phyloP scores from a whole-genome alignment of 2,329 filamentous ascomycete species.

The Byssochlamys sp. region DNA sequence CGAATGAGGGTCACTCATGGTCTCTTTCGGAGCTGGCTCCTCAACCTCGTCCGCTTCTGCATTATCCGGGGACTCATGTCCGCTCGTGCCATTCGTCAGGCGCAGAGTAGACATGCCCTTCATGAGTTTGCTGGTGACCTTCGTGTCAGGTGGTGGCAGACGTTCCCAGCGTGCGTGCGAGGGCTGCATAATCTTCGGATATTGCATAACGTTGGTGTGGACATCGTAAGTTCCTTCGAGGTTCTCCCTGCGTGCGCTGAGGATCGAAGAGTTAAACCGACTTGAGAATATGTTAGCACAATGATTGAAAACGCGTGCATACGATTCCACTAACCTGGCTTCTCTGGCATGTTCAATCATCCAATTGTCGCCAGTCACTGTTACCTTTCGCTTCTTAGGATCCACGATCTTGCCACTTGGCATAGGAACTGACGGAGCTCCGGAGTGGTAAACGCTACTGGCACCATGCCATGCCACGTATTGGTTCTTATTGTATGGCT shows the following conservation, averaged over 20 bases:
- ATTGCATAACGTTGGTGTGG: constrained; percentile 86
- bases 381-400: constrained; percentile 72
- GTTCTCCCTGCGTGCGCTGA: constrained; percentile 58
- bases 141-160: constrained; percentile 41
- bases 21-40: constrained; percentile 4
- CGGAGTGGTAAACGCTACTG: constrained; percentile 87
- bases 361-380: constrained; percentile 91
- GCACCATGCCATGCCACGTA: constrained; percentile 98
- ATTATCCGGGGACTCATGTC: constrained; percentile 8
- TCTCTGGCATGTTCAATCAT: constrained; percentile 88
- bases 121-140: constrained; percentile 18
- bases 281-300: constrained; percentile 37
- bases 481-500: constrained; percentile 96
- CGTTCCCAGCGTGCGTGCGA: constrained; percentile 76
- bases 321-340: constrained; percentile 57
- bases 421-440: constrained; percentile 64
- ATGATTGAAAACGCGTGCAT: not conserved
- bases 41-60: constrained; percentile 7
- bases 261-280: constrained; percentile 70
- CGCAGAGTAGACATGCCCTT: constrained; percentile 26
- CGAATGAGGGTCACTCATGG: constrained; percentile 8
- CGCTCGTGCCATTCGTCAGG: constrained; percentile 22
- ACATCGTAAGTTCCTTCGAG: constrained; percentile 77
- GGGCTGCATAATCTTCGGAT: constrained; percentile 78
- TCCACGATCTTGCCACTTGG: constrained; percentile 64